phyloP scores from a whole-genome alignment of 495 filamentous ascomycete genomes.

The Massariosphaeria phaeospora region DNA sequence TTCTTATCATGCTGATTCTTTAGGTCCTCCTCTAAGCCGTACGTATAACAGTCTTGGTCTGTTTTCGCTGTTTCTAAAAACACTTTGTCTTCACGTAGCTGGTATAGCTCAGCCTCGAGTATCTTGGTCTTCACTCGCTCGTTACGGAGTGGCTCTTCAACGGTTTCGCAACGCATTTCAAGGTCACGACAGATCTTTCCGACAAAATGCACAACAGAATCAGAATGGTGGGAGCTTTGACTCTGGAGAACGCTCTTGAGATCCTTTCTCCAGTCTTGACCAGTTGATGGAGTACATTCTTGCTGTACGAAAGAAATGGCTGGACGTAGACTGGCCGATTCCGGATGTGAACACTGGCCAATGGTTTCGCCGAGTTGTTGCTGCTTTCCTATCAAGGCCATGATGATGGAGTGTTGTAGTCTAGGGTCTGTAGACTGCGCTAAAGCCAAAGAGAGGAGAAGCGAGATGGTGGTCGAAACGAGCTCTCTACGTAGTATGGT shows the following conservation, averaged over 20 bases:
- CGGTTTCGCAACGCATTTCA: conserved; percentile 50
- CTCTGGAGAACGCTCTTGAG: conserved; percentile 36
- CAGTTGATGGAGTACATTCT: conserved; percentile 17
- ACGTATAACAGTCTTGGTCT: conserved; percentile 18
- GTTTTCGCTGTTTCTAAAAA: conserved; percentile 25
- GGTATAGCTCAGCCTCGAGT: conserved; percentile 29
- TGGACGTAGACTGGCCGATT: background rate
- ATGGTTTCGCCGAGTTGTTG: background rate
- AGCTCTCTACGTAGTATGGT: conserved; percentile 12
- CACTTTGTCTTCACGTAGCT: conserved; percentile 14
- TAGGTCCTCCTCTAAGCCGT: conserved; percentile 32
- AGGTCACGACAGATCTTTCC: conserved; percentile 52
- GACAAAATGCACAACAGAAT: conserved; percentile 46
- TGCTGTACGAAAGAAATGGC: conserved; percentile 23
- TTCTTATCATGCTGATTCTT: conserved; percentile 18
- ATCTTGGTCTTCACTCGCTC: conserved; percentile 43
- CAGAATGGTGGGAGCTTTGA: conserved; percentile 40
- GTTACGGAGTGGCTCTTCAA: conserved; percentile 49
- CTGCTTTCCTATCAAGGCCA: conserved; percentile 18
- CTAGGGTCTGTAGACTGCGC: conserved; percentile 19
- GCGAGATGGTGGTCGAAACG: conserved; percentile 9
- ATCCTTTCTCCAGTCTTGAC: conserved; percentile 24
- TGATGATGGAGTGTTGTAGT: conserved; percentile 10
- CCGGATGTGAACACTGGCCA: background rate
- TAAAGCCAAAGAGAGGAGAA: conserved; percentile 34